These are phyloP conservation scores for Pouteria glomerata DNA, from an alignment of 148 eudicot species.

Conservation along the genomic window DNA sequence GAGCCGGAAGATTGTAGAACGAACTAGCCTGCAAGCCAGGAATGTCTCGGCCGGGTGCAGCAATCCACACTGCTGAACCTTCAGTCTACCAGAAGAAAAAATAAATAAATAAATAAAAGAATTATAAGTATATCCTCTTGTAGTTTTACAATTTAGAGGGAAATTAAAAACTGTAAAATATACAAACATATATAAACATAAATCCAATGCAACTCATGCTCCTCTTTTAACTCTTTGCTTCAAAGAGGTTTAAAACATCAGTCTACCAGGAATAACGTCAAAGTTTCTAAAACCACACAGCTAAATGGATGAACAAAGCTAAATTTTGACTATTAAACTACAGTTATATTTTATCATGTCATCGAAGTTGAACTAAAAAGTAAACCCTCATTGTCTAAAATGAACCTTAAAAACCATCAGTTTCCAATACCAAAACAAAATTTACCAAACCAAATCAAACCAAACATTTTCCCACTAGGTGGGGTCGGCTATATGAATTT, in stretches of 20 bases:
- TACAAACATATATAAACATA: neutral
- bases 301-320: neutral
- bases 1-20: conserved; percentile 69
- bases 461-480: too few relatives aligned
- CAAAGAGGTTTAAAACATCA: too few relatives aligned
- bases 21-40: conserved; percentile 56
- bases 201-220: too few relatives aligned
- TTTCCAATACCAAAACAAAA: neutral
- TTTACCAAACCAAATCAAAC: too few relatives aligned
- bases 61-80: conserved; percentile 71
- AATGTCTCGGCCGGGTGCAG: conserved; percentile 65
- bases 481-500: too few relatives aligned
- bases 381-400: neutral
- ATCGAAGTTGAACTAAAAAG: neutral
- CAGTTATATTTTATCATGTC: neutral
- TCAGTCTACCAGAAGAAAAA: conserved; percentile 46
- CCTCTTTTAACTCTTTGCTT: too few relatives aligned
- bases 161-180: neutral
- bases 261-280: too few relatives aligned
- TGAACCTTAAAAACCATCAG: neutral
- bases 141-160: neutral
- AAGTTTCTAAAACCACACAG: too few relatives aligned
- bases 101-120: conserved; percentile 4
- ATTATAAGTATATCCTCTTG: neutral
- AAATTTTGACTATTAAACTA: neutral